Evolutionary conservation across 2,329 filamentous ascomycete species (phyloP), one percentile per base, ranked within the genome.

Genomic region (Verticillium tricorpus): DNA sequence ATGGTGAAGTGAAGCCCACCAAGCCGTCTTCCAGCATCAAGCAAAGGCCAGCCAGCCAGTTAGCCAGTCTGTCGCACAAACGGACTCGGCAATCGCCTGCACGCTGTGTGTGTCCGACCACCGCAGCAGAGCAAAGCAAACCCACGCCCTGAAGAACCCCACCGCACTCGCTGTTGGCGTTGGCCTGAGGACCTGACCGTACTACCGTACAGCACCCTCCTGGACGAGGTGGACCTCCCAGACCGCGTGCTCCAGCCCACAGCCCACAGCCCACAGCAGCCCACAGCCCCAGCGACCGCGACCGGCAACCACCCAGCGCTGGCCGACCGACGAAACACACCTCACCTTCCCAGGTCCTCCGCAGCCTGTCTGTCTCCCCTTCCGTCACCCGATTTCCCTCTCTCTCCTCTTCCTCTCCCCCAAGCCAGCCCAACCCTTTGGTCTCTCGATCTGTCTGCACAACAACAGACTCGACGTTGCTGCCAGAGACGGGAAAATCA

Each of bases 401-500:
- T 59, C 62, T 58, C 62, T 54, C 59, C 62, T 50, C 39, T 17
- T 39, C 39, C 39, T 45, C n/a, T n/a, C 34, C 34, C 15, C 15
- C 40, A 50, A 22, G 8, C 19, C 40, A 50, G n/a, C 40, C 40
- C 40, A 50, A 12, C n/a, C 11, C 19, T 22, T 50, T 9, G n/a
- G 40, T 50, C 40, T 45, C 39, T 50, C 40, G 40, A 50, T 50
- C 40, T 50, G 40, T 50, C 40, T n/a, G 8, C 40, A 22, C 40
- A 40, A 58, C 57, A 56, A 58, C 57, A 56, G 59, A 39, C 57
- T 57, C 54, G 19, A 25, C 57, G 37, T 34, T n/a, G 19, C 22
- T 34, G 58, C n/a, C 17, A 39, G 45, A 40, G 40, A 62, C 59
- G 62, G 63, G 58, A 60, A 66, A 71, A 75, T 66, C 75, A 93